phyloP scores from a whole-genome alignment of 2,329 filamentous ascomycete genomes.

The Hypoxylon sp. region DNA sequence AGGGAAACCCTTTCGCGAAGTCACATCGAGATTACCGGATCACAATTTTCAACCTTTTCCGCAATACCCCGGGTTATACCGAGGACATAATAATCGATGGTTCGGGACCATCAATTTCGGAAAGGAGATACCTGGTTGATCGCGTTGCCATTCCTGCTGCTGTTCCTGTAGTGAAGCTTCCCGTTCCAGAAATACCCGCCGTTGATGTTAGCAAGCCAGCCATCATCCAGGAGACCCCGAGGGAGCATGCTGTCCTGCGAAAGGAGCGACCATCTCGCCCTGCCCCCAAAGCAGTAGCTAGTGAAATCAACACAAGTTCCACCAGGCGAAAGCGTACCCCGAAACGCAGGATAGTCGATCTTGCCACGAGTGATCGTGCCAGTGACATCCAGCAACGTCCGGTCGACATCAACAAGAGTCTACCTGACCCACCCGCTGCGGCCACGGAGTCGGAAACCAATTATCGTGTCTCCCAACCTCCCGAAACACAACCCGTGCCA shows the following conservation, averaged over 20 bases:
- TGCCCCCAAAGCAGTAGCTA: conserved; percentile 60
- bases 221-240: conserved; percentile 62
- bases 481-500: conserved; percentile 49
- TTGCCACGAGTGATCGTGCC: conserved; percentile 61
- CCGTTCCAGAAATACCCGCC: conserved; percentile 67
- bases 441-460: conserved; percentile 45
- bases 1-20: conserved; percentile 89
- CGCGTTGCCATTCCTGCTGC: conserved; percentile 78
- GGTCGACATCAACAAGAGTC: conserved; percentile 28
- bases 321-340: conserved; percentile 67
- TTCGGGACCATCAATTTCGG: conserved; percentile 81
- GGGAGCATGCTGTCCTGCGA: conserved; percentile 62
- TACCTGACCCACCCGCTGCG: conserved; percentile 36
- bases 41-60: conserved; percentile 95
- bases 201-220: conserved; percentile 74
- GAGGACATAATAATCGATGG: conserved; percentile 92
- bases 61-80: conserved; percentile 85
- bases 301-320: conserved; percentile 66
- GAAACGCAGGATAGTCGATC: conserved; percentile 71
- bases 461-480: conserved; percentile 56
- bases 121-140: conserved; percentile 85
- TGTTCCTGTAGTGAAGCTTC: conserved; percentile 79
- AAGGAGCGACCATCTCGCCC: conserved; percentile 63
- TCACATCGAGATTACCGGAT: conserved; percentile 86
- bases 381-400: conserved; percentile 37